Percentiles rank a stretch among this genome's conserved stretches.
Conservation (phyloP, 345 rosid species). For the Pistacia integerrima region DNA sequence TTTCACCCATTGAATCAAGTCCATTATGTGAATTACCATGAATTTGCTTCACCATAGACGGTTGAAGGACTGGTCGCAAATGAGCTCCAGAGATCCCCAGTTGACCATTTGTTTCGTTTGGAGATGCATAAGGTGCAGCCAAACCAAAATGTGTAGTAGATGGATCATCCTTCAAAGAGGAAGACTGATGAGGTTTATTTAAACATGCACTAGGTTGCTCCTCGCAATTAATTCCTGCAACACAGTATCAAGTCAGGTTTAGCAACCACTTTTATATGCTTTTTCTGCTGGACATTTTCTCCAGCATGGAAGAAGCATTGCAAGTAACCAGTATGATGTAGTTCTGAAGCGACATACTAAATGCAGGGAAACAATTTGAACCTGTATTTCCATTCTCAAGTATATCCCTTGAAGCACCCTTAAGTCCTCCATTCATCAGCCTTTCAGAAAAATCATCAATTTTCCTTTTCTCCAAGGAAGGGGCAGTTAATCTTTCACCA, state of each 20-base stretch:
- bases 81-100: conserved; percentile 47
- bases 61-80: conserved; percentile 44
- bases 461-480: conserved; percentile 58
- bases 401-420: conserved; percentile 42
- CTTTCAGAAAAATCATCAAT: conserved; percentile 58
- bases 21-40: conserved; percentile 53
- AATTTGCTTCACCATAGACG: conserved; percentile 45
- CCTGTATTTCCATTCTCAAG: conserved; percentile 71
- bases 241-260: conserved; percentile 18
- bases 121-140: conserved; percentile 43
- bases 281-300: not conserved
- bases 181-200: conserved; percentile 45
- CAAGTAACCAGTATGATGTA: conserved; percentile 3
- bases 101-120: conserved; percentile 60
- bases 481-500: conserved; percentile 40
- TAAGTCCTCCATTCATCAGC: conserved; percentile 57
- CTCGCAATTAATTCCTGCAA: conserved; percentile 54
- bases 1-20: conserved; percentile 50
- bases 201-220: conserved; percentile 47
- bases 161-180: conserved; percentile 56
- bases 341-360: conserved; percentile 2
- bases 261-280: conserved; percentile 8
- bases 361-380: conserved; percentile 27
- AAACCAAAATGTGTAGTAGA: conserved; percentile 50
- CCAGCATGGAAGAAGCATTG: conserved; percentile 13